Evolutionary conservation across 2,329 filamentous ascomycete species (phyloP).

Genomic region (Tolypocladium guangdongense): DNA sequence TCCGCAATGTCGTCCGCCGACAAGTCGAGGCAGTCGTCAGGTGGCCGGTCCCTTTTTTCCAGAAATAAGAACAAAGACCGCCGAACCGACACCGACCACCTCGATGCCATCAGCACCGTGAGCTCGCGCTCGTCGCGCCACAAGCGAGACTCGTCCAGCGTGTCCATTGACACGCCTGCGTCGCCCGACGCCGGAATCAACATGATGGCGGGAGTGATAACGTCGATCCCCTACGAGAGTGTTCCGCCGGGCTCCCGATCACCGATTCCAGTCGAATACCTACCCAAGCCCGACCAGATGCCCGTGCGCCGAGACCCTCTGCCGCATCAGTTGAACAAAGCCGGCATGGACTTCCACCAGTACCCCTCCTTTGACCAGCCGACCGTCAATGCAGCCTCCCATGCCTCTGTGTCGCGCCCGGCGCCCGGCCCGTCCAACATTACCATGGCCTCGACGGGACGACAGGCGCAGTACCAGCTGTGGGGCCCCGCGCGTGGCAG

Average conservation of each 20-base stretch:
- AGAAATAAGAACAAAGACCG: slow-evolving; percentile 71
- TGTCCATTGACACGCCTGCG: slow-evolving; percentile 58
- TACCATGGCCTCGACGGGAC: slow-evolving; percentile 61
- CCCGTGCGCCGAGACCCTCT: slow-evolving; percentile 58
- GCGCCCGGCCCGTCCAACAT: slow-evolving; percentile 35
- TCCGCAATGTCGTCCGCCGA: slow-evolving; percentile 52
- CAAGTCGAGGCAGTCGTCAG: slow-evolving; percentile 72
- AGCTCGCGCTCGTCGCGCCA: slow-evolving; percentile 66
- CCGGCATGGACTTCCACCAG: slow-evolving; percentile 72
- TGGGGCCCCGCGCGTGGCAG: slow-evolving; percentile 51
- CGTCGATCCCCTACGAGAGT: slow-evolving; percentile 77
- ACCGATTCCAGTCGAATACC: slow-evolving; percentile 62
- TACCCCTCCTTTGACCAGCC: slow-evolving; percentile 64
- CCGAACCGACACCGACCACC: slow-evolving; percentile 48
- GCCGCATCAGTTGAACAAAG: slow-evolving; percentile 75
- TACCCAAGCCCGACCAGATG: slow-evolving; percentile 55
- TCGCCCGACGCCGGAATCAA: slow-evolving; percentile 57
- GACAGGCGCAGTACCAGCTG: slow-evolving; percentile 66
- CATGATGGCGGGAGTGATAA: slow-evolving; percentile 71
- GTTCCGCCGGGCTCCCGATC: slow-evolving; percentile 54
- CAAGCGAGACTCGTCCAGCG: slow-evolving; percentile 59
- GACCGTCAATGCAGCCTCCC: slow-evolving; percentile 33
- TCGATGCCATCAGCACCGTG: slow-evolving; percentile 49
- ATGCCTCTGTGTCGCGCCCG: neutral
- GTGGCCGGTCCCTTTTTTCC: slow-evolving; percentile 73